Base-by-base conservation (phyloP, 352 stramenopile genomes). In the Pythium grandisporangium region DNA sequence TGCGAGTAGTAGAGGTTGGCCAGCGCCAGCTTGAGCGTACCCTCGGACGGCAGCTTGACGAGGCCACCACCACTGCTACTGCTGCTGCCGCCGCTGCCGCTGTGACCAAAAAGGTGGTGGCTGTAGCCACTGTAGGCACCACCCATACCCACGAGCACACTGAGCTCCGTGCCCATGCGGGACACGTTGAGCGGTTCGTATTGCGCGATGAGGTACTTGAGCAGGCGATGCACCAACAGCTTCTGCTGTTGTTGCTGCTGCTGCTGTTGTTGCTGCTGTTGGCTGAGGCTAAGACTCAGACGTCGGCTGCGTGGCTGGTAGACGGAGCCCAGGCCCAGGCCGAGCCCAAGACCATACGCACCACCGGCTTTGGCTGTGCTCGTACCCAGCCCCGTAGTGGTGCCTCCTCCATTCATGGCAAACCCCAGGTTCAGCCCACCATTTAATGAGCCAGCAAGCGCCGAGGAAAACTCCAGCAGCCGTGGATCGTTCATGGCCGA, bases 1-100 rank as follows among this genome's bases (percentile, higher is more conserved):
- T 88, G 75, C 7, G 75, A 88, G 50, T 85, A 88, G 48, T 88
- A 88, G 20, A 88, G 39, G 30, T 82, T 84, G 2, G 75, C 69
- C 8, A 88, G 46, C 38, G 75, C 75, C 23, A 77, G 46, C 58
- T 88, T 88, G 35, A 88, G 63, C 5, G 67, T 67, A 16, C 85
- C 75, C 43, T 88, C 75, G 0, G 65, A 70, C 6, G 75, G 75
- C 7, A 88, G 55, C 30, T 75, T 71, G 0, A 13, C 16, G 20
- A n/a, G n/a, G n/a, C n/a, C n/a, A n/a, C n/a, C n/a, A n/a, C n/a
- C n/a, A n/a, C n/a, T n/a, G n/a, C n/a, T n/a, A n/a, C n/a, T n/a
- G n/a, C n/a, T n/a, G n/a, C n/a, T n/a, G n/a, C n/a, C n/a, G n/a
- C n/a, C n/a, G n/a, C n/a, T n/a, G n/a, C n/a, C 7, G 30, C n/a